Percentiles rank a stretch among this genome's conserved stretches.
phyloP scores from a whole-genome alignment of 2,329 filamentous ascomycete species.

The Sporothrix dimorphospora region DNA sequence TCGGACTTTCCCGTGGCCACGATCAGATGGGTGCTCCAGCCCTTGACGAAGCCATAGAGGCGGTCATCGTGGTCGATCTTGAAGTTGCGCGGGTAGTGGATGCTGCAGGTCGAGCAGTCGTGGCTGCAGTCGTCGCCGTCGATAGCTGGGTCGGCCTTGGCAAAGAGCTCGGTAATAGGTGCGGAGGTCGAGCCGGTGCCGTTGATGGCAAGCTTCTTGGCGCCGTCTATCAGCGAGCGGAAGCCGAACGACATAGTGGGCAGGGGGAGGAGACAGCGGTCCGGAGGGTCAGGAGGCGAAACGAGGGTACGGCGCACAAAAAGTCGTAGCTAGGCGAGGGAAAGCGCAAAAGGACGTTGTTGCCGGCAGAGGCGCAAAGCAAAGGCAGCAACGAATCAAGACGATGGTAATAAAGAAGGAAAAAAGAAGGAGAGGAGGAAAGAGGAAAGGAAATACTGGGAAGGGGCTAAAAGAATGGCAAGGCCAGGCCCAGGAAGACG shows the following conservation, averaged over 20 bases:
- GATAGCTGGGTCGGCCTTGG: slow-evolving; percentile 70
- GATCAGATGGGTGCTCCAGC: slow-evolving; percentile 85
- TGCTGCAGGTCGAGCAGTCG: slow-evolving; percentile 81
- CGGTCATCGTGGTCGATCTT: slow-evolving; percentile 76
- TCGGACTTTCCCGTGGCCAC: slow-evolving; percentile 96
- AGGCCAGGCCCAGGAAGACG: not conserved
- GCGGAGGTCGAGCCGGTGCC: slow-evolving; percentile 27
- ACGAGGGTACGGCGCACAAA: not conserved
- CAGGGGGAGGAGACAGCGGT: not conserved
- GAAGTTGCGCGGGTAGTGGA: slow-evolving; percentile 73
- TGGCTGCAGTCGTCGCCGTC: slow-evolving; percentile 89
- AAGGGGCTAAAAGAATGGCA: not conserved
- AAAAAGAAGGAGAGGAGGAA: not conserved
- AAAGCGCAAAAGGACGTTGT: not conserved
- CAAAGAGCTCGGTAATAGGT: slow-evolving; percentile 62
- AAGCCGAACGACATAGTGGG: slow-evolving; percentile 50
- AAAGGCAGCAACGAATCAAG: slow-evolving; percentile 5
- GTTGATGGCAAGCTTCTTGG: slow-evolving; percentile 43
- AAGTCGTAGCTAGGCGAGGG: not conserved
- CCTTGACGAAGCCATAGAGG: slow-evolving; percentile 83
- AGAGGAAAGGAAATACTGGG: not conserved
- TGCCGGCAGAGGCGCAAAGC: not conserved
- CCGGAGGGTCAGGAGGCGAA: not conserved
- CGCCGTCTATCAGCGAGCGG: slow-evolving; percentile 46
- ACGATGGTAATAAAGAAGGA: not conserved